Base-by-base conservation (phyloP, 441 rosid genomes). In the Populus hybrid region DNA sequence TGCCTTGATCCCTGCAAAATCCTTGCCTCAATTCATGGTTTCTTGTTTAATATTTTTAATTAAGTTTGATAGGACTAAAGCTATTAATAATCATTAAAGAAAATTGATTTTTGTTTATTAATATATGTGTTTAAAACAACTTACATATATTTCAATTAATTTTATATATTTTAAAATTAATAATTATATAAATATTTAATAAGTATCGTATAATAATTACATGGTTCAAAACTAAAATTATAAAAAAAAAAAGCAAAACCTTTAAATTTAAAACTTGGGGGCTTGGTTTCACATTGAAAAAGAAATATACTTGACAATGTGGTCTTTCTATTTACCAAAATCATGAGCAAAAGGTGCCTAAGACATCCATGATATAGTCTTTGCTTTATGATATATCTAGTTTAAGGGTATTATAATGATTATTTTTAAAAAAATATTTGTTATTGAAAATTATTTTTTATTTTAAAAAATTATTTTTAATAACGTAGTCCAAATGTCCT, bases 291-390 rank as follows among this genome's bases (percentile, higher is more conserved):
- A 0, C 57, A 46, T 46, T 46, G 2, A 46, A 46, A 46, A 46
- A 34, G 20, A 32, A 1, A 61, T 16, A 63, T n/a, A 20, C 66
- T 34, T 5, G 9, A 2, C 3, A 1, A 6, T 16, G 59, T 34
- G 6, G 65, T 71, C 38, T 10, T 46, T 64, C 72, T 30, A 40
- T 54, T 76, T 54, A 34, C n/a, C 79, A 50, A 20, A 42, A 73
- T 38, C 75, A 73, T 40, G 26, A 77, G 81, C 38, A 38, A 80
- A 82, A 80, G 79, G 74, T 69, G 64, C 1, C 7, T 0, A 46
- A 73, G 77, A 42, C 64, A 73, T 63, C 64, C 11, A 84, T 69
- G 6, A 82, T 81, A 78, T 14, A 75, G 77, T 73, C 80, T 68
- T 11, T 20, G 23, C 11, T 75, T 79, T 79, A 57, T n/a, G 34